These are phyloP conservation scores for Coniochaeta hoffmannii DNA, from an alignment of 2,329 filamentous ascomycete species.

Conservation along the genomic window DNA sequence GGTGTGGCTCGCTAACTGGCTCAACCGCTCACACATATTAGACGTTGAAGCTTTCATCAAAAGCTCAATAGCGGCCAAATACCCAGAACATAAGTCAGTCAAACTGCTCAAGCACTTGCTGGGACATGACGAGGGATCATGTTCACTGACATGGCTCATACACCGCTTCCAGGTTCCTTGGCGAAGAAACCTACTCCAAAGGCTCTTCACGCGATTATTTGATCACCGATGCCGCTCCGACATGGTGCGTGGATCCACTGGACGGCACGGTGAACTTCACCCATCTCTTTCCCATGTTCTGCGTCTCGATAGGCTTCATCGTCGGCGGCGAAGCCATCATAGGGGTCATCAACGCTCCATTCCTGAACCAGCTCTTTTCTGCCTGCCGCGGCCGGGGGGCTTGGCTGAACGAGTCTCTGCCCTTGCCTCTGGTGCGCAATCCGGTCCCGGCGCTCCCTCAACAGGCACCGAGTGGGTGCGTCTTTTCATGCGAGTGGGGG, in stretches of 20 bases:
- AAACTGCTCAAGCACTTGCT: background rate
- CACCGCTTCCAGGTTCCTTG: constrained; percentile 52
- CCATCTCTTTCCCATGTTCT: constrained; percentile 75
- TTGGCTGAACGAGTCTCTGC: constrained; percentile 59
- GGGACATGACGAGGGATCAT: background rate
- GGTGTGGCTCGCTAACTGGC: background rate
- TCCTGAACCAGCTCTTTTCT: constrained; percentile 62
- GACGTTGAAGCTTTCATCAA: constrained; percentile 68
- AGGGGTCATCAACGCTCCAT: constrained; percentile 66
- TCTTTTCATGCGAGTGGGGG: constrained; percentile 73
- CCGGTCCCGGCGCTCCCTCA: constrained; percentile 56
- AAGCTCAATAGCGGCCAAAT: constrained; percentile 47
- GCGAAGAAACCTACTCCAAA: constrained; percentile 69
- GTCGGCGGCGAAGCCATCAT: constrained; percentile 53
- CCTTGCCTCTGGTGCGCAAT: constrained; percentile 54
- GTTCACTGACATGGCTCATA: background rate
- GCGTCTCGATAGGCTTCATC: constrained; percentile 67
- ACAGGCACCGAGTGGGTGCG: constrained; percentile 59
- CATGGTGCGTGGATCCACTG: constrained; percentile 71
- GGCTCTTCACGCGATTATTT: constrained; percentile 61
- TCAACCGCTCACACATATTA: constrained; percentile 23
- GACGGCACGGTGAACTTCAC: constrained; percentile 79
- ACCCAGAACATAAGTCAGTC: constrained; percentile 58
- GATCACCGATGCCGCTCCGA: constrained; percentile 49
- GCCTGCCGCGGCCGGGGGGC: constrained; percentile 59